These are phyloP conservation scores for Arthrobotrys sphaeroides DNA, from an alignment of 2,329 filamentous ascomycete species.

Conservation along the genomic window DNA sequence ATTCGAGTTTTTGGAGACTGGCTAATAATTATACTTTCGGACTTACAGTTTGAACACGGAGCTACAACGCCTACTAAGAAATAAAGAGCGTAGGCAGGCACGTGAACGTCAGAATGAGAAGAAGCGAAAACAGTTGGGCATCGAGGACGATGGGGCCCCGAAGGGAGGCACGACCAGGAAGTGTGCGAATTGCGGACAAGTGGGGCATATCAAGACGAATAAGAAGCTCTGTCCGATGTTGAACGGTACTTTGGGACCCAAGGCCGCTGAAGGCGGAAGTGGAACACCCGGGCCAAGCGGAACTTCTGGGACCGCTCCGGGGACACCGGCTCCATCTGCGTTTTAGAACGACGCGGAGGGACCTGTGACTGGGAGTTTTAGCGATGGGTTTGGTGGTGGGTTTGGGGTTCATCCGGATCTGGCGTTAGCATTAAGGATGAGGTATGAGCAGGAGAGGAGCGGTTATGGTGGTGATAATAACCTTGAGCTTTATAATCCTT, in stretches of 20 bases:
- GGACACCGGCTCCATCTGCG: conserved; percentile 25
- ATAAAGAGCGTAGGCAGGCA: conserved; percentile 86
- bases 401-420: background rate
- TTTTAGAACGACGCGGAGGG: background rate
- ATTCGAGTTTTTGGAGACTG: background rate
- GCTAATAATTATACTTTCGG: conserved; percentile 58
- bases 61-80: conserved; percentile 83
- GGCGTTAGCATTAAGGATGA: too few relatives aligned
- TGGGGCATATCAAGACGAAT: conserved; percentile 78
- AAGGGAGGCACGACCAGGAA: conserved; percentile 75
- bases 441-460: too few relatives aligned
- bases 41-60: conserved; percentile 68
- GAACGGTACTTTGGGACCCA: conserved; percentile 44
- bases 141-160: conserved; percentile 52
- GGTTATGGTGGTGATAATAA: too few relatives aligned
- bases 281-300: background rate
- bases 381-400: background rate
- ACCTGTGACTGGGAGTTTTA: background rate
- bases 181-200: conserved; percentile 95
- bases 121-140: conserved; percentile 50
- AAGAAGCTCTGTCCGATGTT: conserved; percentile 58
- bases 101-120: conserved; percentile 69
- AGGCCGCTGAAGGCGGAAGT: background rate
- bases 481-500: too few relatives aligned
- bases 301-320: conserved; percentile 14